A percentile compares a stretch with the other conserved stretches of the same genome.
These are phyloP conservation scores for Gigaspora rosea DNA, from an alignment of 192 early-diverging fungal genomes.

Conservation along the genomic window DNA sequence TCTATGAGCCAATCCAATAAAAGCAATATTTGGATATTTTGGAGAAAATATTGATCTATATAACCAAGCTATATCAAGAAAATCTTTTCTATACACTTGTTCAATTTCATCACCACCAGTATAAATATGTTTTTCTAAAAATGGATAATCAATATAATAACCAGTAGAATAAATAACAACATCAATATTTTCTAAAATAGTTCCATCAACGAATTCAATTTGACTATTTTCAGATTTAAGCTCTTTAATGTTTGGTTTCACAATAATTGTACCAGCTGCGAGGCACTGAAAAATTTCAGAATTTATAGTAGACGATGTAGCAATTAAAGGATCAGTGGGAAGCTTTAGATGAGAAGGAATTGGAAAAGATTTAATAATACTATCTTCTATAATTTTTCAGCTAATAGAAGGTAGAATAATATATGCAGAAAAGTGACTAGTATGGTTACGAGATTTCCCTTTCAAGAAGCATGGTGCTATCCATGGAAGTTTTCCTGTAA, in stretches of 20 bases:
- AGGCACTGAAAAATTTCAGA: slow-evolving; percentile 37
- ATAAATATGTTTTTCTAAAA: slow-evolving; percentile 48
- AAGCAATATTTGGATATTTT: slow-evolving; percentile 54
- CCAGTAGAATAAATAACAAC: slow-evolving; percentile 65
- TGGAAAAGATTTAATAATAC: slow-evolving; percentile 44
- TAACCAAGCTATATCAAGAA: slow-evolving; percentile 44
- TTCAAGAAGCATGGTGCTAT: neutral
- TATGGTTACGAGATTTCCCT: neutral
- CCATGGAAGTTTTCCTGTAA: neutral
- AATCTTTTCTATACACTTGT: slow-evolving; percentile 35
- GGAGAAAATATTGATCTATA: slow-evolving; percentile 61
- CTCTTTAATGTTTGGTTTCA: slow-evolving; percentile 48
- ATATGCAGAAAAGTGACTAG: neutral
- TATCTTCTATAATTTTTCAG: neutral
- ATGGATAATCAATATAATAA: slow-evolving; percentile 53
- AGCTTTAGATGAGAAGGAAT: slow-evolving; percentile 49
- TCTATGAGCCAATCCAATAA: slow-evolving; percentile 56
- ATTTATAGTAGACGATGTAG: slow-evolving; percentile 49
- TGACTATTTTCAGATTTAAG: slow-evolving; percentile 54
- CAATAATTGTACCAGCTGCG: slow-evolving; percentile 37
- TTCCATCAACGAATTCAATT: slow-evolving; percentile 33
- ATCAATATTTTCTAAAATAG: slow-evolving; percentile 47
- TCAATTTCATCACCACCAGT: slow-evolving; percentile 42
- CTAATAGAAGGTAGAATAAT: neutral
- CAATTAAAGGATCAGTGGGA: slow-evolving; percentile 34